A percentile compares a stretch with the other conserved stretches of the same genome.
These are phyloP conservation scores for Gentiana macrophylla DNA, from an alignment of 257 asterid species.

Conservation along the genomic window DNA sequence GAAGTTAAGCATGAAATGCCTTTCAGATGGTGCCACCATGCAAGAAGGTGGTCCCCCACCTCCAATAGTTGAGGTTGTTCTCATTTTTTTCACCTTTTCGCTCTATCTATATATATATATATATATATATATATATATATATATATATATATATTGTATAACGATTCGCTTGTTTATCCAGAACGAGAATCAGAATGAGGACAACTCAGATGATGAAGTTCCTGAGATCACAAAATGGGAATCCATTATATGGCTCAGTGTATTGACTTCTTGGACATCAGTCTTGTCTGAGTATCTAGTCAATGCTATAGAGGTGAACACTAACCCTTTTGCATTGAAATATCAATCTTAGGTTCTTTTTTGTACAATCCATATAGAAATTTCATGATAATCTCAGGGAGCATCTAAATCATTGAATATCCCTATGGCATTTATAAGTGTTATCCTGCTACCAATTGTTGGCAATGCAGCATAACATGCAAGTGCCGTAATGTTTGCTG, in stretches of 20 bases:
- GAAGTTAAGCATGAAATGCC: no score
- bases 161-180: no score
- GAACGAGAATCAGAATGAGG: no score
- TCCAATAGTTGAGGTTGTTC: conserved; percentile 45
- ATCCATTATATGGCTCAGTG: conserved; percentile 52
- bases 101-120: no score
- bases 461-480: conserved; percentile 94
- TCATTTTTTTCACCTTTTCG: conserved; percentile 1
- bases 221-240: conserved; percentile 65
- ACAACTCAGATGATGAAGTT: conserved; percentile 49
- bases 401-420: conserved; percentile 68
- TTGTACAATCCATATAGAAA: neutral
- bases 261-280: conserved; percentile 52
- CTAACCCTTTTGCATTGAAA: conserved; percentile 1
- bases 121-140: no score
- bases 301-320: conserved; percentile 59
- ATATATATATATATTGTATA: no score
- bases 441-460: conserved; percentile 71
- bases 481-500: conserved; percentile 78
- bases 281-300: conserved; percentile 64
- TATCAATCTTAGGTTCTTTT: no score
- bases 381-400: conserved; percentile 40
- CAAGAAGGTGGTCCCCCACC: no score
- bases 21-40: no score
- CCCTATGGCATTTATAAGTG: conserved; percentile 78